Percentiles rank a stretch among this genome's conserved stretches.
phyloP scores from a whole-genome alignment of 768 basidiomycete genomes.

The Crassisporium funariophilum region DNA sequence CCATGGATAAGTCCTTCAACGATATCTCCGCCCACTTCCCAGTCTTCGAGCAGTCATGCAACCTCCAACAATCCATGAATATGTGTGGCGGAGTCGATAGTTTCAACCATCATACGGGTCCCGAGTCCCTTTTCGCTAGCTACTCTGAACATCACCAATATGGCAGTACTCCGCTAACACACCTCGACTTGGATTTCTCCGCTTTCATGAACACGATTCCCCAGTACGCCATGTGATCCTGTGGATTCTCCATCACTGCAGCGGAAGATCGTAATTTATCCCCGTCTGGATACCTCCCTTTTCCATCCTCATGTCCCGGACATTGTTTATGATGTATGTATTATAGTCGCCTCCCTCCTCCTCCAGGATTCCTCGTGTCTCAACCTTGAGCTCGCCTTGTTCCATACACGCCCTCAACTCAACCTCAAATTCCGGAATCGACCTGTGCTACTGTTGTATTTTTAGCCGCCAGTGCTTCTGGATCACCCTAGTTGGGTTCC shows the following conservation, averaged over 20 bases:
- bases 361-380: conserved; percentile 5
- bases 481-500: neutral
- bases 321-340: conserved; percentile 26
- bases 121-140: conserved; percentile 7
- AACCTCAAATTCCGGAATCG: neutral
- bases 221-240: conserved; percentile 25
- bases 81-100: neutral
- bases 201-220: conserved; percentile 39
- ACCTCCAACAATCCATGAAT: neutral
- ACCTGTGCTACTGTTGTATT: conserved; percentile 10
- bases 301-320: neutral
- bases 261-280: neutral
- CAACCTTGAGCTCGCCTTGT: neutral
- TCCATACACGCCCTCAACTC: conserved; percentile 5
- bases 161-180: conserved; percentile 13
- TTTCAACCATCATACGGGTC: neutral
- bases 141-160: conserved; percentile 12
- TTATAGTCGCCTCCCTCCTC: conserved; percentile 11
- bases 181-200: conserved; percentile 30
- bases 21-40: conserved; percentile 19
- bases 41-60: neutral
- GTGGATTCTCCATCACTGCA: conserved; percentile 1
- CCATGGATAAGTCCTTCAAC: conserved; percentile 29
- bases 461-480: conserved; percentile 6
- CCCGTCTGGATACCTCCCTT: neutral